phyloP scores from a whole-genome alignment of 2,329 filamentous ascomycete genomes.

The Chaetomium sp. region DNA sequence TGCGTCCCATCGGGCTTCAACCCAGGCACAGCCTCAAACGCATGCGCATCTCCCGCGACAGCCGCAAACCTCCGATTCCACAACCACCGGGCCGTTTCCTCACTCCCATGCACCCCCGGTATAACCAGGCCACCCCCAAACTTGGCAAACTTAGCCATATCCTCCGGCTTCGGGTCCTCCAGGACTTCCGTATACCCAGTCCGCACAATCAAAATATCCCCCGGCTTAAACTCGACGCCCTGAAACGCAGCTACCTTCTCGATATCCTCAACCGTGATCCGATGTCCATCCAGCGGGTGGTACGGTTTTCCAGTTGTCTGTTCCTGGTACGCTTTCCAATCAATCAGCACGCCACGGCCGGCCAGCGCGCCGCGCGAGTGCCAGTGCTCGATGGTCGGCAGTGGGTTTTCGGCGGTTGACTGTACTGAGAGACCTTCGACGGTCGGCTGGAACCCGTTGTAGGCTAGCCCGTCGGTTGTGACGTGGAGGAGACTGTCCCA shows the following conservation, averaged over 20 bases:
- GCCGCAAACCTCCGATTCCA: conserved; percentile 64
- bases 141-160: conserved; percentile 29
- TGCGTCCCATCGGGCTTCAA: conserved; percentile 35
- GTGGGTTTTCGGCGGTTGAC: conserved; percentile 27
- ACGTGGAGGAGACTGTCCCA: conserved; percentile 50
- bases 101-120: conserved; percentile 38
- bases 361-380: conserved; percentile 46
- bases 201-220: conserved; percentile 61
- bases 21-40: conserved; percentile 59
- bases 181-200: conserved; percentile 57
- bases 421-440: conserved; percentile 27
- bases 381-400: conserved; percentile 44
- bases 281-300: conserved; percentile 45
- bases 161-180: conserved; percentile 36
- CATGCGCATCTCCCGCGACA: conserved; percentile 55
- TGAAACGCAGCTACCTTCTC: conserved; percentile 53
- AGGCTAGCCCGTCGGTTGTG: conserved; percentile 37
- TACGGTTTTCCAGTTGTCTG: conserved; percentile 39
- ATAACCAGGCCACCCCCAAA: conserved; percentile 17
- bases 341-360: conserved; percentile 50
- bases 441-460: conserved; percentile 42
- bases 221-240: conserved; percentile 54
- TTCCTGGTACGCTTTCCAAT: conserved; percentile 38
- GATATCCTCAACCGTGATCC: conserved; percentile 49
- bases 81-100: conserved; percentile 56